Conservation (phyloP, 2,329 filamentous ascomycete species). For the Fusarium sacchari region DNA sequence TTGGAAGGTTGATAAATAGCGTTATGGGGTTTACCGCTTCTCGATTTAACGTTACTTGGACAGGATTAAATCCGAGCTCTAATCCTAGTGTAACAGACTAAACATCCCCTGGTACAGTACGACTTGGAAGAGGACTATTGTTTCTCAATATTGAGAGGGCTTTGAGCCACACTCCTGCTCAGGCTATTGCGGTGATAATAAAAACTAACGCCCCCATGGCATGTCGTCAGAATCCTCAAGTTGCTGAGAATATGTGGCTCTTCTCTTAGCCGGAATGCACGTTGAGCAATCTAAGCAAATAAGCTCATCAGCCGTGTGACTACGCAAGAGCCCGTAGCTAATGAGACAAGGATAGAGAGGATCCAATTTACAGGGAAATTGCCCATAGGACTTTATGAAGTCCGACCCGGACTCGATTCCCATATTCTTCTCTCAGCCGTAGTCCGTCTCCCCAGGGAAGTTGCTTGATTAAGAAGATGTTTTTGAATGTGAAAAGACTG, state of each 20-base stretch:
- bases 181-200: neutral
- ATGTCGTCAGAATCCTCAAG: neutral
- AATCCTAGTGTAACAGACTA: slow-evolving; percentile 1
- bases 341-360: slow-evolving; percentile 6
- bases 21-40: slow-evolving; percentile 13
- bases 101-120: neutral
- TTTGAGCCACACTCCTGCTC: neutral
- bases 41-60: slow-evolving; percentile 14
- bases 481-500: neutral
- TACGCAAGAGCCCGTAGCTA: slow-evolving; percentile 15
- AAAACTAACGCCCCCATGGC: neutral
- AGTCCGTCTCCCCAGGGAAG: neutral
- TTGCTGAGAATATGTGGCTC: neutral
- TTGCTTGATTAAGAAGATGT: neutral
- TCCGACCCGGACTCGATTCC: neutral
- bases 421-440: slow-evolving; percentile 1
- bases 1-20: slow-evolving; percentile 14
- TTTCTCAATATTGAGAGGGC: neutral
- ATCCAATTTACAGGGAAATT: slow-evolving; percentile 36
- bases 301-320: slow-evolving; percentile 32
- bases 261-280: slow-evolving; percentile 19
- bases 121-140: neutral
- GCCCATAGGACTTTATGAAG: slow-evolving; percentile 9
- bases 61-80: slow-evolving; percentile 16
- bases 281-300: slow-evolving; percentile 25